phyloP scores from a whole-genome alignment of 805 yeast species.

The Wickerhamiella cacticola region DNA sequence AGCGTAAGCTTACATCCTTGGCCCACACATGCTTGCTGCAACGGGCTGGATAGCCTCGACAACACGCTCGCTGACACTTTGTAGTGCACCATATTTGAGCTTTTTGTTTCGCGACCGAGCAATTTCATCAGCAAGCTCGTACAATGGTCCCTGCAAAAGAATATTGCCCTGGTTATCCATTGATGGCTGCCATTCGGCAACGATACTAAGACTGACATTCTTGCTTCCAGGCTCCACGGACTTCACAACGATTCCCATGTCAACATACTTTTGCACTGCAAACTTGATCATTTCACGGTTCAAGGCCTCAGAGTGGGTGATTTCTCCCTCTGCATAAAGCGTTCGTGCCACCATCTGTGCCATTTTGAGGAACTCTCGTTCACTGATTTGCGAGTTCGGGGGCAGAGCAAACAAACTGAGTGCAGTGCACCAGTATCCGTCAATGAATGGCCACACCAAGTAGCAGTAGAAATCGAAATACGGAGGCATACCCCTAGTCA shows the following conservation, averaged over 20 bases:
- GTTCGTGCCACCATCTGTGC: constrained; percentile 34
- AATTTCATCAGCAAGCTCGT: constrained; percentile 27
- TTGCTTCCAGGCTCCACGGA: constrained; percentile 17
- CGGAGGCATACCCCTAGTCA: constrained; percentile 22
- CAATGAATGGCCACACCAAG: constrained; percentile 35
- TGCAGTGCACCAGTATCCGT: constrained; percentile 34
- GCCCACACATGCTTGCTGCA: constrained; percentile 10
- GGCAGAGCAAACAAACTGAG: constrained; percentile 29
- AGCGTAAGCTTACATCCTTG: constrained; percentile 10
- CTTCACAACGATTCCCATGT: constrained; percentile 27
- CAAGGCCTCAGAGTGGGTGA: constrained; percentile 33
- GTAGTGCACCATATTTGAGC: constrained; percentile 24
- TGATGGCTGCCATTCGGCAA: constrained; percentile 21
- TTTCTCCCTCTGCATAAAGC: constrained; percentile 33
- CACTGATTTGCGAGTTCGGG: constrained; percentile 23
- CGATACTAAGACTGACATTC: constrained; percentile 19
- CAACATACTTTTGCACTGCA: constrained; percentile 29
- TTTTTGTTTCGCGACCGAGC: constrained; percentile 30
- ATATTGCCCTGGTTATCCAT: constrained; percentile 16
- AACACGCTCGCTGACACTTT: constrained; percentile 19
- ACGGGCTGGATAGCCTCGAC: constrained; percentile 17
- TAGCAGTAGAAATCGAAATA: constrained; percentile 33
- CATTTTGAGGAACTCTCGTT: constrained; percentile 26
- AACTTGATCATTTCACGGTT: constrained; percentile 32
- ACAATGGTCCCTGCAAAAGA: constrained; percentile 25